These are phyloP conservation scores for Coccinonectria pachysandricola DNA, from an alignment of 2,329 filamentous ascomycete genomes.

Conservation along the genomic window DNA sequence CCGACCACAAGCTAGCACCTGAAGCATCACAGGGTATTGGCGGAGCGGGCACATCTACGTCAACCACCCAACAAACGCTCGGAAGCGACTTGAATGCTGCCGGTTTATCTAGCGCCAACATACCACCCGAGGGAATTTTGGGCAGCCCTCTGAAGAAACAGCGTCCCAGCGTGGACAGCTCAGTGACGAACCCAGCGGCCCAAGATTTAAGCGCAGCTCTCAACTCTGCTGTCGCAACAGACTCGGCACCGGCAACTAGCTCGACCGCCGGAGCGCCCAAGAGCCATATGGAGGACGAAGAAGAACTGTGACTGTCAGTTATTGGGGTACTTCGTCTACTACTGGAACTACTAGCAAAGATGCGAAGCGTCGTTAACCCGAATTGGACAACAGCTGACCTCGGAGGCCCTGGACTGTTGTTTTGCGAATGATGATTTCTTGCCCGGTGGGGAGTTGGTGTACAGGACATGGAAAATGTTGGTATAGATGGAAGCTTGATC, in stretches of 20 bases:
- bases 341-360: too few species aligned
- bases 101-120: slow-evolving; percentile 14
- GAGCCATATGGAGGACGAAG: too few species aligned
- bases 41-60: slow-evolving; percentile 34
- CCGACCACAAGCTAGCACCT: slow-evolving; percentile 35
- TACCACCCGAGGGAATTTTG: slow-evolving; percentile 32
- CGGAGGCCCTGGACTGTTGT: too few species aligned
- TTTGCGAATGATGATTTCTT: too few species aligned
- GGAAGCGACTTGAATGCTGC: slow-evolving; percentile 8
- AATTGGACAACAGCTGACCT: too few species aligned
- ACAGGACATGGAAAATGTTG: too few species aligned
- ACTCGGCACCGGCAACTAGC: slow-evolving; percentile 12
- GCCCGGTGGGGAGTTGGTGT: too few species aligned
- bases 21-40: slow-evolving; percentile 26
- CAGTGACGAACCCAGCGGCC: slow-evolving; percentile 17
- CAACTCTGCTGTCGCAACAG: slow-evolving; percentile 19
- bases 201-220: slow-evolving; percentile 27
- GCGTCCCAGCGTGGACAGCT: slow-evolving; percentile 43
- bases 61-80: slow-evolving; percentile 8
- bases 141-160: slow-evolving; percentile 71
- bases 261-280: slow-evolving; percentile 10
- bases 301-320: too few species aligned
- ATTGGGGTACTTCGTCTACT: too few species aligned
- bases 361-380: too few species aligned
- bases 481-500: too few species aligned